Evolutionary conservation across 345 rosid species (phyloP).

Genomic region (Eucalyptus cloeziana): DNA sequence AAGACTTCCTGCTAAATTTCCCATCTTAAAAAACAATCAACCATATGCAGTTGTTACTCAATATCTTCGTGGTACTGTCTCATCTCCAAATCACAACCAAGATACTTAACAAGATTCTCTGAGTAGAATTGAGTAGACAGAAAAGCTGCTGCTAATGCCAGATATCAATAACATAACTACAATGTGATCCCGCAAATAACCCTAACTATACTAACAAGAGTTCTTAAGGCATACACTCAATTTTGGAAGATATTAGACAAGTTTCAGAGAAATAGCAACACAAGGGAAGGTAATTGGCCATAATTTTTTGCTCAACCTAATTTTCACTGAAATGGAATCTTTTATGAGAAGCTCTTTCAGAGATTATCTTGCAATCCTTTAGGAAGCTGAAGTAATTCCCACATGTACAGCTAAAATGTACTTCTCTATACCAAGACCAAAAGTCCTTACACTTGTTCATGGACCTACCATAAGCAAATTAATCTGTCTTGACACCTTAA

Average conservation of each 20-base stretch:
- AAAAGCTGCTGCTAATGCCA: not conserved
- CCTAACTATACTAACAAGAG: not conserved
- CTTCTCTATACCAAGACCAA: not conserved
- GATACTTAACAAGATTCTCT: not conserved
- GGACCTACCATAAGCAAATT: not conserved
- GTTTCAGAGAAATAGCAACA: not conserved
- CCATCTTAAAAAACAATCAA: not conserved
- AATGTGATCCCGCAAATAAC: not conserved
- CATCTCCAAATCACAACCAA: not conserved
- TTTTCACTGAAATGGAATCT: not conserved
- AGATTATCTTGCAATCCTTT: not conserved
- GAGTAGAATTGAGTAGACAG: not conserved
- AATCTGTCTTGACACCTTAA: not conserved
- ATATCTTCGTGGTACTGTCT: not conserved
- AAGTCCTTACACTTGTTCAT: not conserved
- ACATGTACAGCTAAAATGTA: not conserved
- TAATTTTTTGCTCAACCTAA: not conserved
- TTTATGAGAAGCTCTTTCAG: not conserved
- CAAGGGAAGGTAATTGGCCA: not conserved
- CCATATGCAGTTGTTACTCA: not conserved
- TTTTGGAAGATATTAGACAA: not conserved
- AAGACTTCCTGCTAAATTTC: not conserved
- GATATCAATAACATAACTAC: not conserved
- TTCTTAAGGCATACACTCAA: not conserved
- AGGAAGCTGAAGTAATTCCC: not conserved